Conservation (phyloP, 805 yeast species). For the Ogataea corticis region DNA sequence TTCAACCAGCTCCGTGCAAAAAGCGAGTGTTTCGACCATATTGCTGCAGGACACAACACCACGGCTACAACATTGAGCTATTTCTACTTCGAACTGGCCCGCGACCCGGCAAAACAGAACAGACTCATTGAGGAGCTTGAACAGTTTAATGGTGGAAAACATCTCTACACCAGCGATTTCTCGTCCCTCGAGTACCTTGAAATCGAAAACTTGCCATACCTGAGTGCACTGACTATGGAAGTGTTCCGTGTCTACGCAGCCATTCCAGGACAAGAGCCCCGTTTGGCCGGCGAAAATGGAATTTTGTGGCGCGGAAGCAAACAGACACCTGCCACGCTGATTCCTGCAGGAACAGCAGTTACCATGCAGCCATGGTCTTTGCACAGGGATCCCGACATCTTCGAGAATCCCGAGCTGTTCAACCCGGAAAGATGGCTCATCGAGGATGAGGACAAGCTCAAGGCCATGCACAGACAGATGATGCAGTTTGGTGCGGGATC, state of each 20-base stretch:
- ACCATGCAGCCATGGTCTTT: slow-evolving; percentile 68
- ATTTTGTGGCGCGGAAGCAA: slow-evolving; percentile 29
- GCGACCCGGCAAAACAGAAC: slow-evolving; percentile 47
- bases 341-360: slow-evolving; percentile 57
- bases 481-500: slow-evolving; percentile 75
- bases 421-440: slow-evolving; percentile 58
- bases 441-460: slow-evolving; percentile 38
- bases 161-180: slow-evolving; percentile 19
- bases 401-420: slow-evolving; percentile 52
- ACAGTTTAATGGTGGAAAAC: slow-evolving; percentile 24
- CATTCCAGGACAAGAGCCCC: slow-evolving; percentile 73
- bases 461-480: slow-evolving; percentile 50
- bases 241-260: slow-evolving; percentile 63
- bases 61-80: slow-evolving; percentile 67
- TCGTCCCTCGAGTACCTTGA: slow-evolving; percentile 35
- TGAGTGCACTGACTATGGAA: slow-evolving; percentile 65
- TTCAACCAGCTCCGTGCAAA: slow-evolving; percentile 35
- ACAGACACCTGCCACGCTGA: slow-evolving; percentile 24
- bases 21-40: slow-evolving; percentile 60
- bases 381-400: slow-evolving; percentile 52
- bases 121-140: slow-evolving; percentile 46
- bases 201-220: slow-evolving; percentile 55
- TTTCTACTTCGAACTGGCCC: slow-evolving; percentile 57
- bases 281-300: slow-evolving; percentile 44
- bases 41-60: slow-evolving; percentile 79